Base-by-base conservation (phyloP, 2,329 filamentous ascomycete genomes). In the Xylariaceae sp. region DNA sequence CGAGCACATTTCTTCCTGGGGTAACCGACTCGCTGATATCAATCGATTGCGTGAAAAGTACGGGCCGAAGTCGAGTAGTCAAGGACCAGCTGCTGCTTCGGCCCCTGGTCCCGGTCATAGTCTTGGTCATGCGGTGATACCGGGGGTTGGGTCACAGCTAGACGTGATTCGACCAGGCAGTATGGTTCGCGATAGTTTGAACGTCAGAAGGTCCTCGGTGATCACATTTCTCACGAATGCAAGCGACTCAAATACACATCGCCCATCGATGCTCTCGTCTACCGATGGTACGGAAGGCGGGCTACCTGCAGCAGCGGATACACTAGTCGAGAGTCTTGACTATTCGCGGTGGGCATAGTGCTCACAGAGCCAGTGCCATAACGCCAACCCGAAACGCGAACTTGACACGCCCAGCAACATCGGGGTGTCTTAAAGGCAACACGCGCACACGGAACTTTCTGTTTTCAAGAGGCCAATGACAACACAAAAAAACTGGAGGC, bases 1-100 rank as follows among this genome's bases (percentile, higher is more conserved):
- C 58, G 92, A 96, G 72, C 87, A 96, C 69, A 82, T 94, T 35
- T 94, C 91, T 9, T 90, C 90, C 7, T 97, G 94, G 94, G 86
- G 91, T 60, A 90, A 88, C 67, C 86, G 94, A 53, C 82, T 97
- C 10, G 85, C 89, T 53, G 89, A 93, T 72, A 95, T 99, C 71
- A 88, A 88, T 71, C 83, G 86, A 50, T 81, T 99, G 53, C 85
- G 92, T 34, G 90, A 95, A 60, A 84, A 82, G 60, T 81, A 88
- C 65, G 78, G 76, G 1, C 75, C 76, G 7, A 84, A 80, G 64
- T 52, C 60, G 15, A 66, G 42, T 34, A 57, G 62, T 48, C 64
- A 67, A 44, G 68, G 65, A 7, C 62, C 66, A 18, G 58, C 66
- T n/a, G 57, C 65, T 13, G 67, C 70, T 44, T 70, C 71, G 23